Conservation (phyloP, 2,329 filamentous ascomycete genomes). For the Aaosphaeria arxii region DNA sequence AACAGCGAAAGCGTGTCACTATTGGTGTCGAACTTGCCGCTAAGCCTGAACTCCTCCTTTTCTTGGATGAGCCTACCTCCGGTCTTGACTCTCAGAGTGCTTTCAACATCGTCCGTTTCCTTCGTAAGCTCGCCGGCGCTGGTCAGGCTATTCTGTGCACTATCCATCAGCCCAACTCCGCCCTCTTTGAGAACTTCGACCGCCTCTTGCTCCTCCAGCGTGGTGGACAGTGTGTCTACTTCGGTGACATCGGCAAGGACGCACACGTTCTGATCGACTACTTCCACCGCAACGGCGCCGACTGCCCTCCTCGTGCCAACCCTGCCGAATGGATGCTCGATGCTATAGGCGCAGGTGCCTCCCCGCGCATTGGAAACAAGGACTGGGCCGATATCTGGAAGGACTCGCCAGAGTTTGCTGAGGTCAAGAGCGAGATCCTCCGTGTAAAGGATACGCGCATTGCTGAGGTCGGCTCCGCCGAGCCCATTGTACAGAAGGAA, state of each 20-base stretch:
- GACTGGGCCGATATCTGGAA: constrained; percentile 82
- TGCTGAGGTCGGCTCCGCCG: constrained; percentile 43
- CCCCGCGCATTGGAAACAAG: constrained; percentile 67
- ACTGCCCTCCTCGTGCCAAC: constrained; percentile 55
- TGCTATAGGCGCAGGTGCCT: constrained; percentile 72
- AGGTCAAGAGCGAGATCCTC: constrained; percentile 64
- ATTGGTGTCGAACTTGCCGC: constrained; percentile 61
- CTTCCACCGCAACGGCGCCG: constrained; percentile 53
- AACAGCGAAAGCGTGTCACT: constrained; percentile 66
- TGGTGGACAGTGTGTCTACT: constrained; percentile 80
- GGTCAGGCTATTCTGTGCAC: constrained; percentile 89
- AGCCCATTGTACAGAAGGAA: constrained; percentile 61
- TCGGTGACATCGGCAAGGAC: constrained; percentile 77
- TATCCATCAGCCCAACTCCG: constrained; percentile 85
- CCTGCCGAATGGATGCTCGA: constrained; percentile 80
- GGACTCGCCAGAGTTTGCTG: constrained; percentile 66
- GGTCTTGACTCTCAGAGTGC: constrained; percentile 71
- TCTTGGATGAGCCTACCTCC: constrained; percentile 76
- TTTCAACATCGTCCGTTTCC: constrained; percentile 74
- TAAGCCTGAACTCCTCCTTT: constrained; percentile 70
- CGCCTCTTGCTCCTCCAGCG: constrained; percentile 73
- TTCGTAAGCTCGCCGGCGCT: constrained; percentile 72
- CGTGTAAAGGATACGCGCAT: constrained; percentile 63
- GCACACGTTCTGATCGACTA: constrained; percentile 65
- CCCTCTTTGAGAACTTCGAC: constrained; percentile 86